phyloP scores from a whole-genome alignment of 768 basidiomycete genomes.

The Coprinopsis sp. region DNA sequence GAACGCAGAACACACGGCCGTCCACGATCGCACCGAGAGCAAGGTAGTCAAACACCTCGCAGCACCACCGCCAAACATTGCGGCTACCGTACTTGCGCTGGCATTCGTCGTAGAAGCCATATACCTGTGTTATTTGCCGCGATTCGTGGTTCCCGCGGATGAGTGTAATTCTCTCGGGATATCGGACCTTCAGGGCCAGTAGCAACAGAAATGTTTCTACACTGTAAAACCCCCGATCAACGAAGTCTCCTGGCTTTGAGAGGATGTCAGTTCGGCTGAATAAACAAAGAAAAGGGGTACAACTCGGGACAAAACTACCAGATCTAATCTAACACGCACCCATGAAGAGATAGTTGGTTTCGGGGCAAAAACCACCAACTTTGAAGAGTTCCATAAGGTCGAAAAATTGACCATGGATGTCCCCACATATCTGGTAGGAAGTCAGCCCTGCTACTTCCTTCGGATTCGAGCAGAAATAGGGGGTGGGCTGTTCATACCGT shows the following conservation, averaged over 20 bases:
- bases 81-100: constrained; percentile 89
- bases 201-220: constrained; percentile 97
- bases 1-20: constrained; percentile 94
- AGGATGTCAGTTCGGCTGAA: background rate
- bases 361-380: constrained; percentile 86
- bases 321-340: constrained; percentile 42
- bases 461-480: no score
- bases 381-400: constrained; percentile 95
- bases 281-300: constrained; percentile 6
- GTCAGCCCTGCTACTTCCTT: no score
- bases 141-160: no score
- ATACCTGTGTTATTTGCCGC: no score
- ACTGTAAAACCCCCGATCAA: constrained; percentile 95
- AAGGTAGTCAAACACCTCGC: constrained; percentile 97
- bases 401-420: constrained; percentile 97
- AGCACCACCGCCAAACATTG: constrained; percentile 97
- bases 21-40: constrained; percentile 97
- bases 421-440: constrained; percentile 91
- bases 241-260: constrained; percentile 57
- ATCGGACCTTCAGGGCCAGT: constrained; percentile 92
- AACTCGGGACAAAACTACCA: constrained; percentile 1
- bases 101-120: no score
- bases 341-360: constrained; percentile 96
- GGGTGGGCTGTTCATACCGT: no score
- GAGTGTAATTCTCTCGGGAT: constrained; percentile 94